phyloP scores from a whole-genome alignment of 495 filamentous ascomycete species.

The Penicillium cosmopolitanum region DNA sequence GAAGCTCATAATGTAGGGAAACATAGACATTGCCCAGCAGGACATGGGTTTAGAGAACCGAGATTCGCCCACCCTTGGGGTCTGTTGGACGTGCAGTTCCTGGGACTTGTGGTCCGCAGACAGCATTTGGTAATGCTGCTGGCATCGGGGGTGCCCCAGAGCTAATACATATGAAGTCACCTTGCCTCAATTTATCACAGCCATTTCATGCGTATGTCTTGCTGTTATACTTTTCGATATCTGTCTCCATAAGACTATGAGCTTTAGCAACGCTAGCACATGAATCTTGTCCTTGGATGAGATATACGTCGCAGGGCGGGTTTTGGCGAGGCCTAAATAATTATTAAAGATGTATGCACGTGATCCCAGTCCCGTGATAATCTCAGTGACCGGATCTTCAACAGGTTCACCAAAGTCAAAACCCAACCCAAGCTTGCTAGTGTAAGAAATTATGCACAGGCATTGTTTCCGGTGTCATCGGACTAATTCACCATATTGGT shows the following conservation, averaged over 20 bases:
- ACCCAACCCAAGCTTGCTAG: too few relatives aligned
- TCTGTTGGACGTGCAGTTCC: conserved; percentile 14
- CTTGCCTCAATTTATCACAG: conserved; percentile 14
- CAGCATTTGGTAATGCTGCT: conserved; percentile 14
- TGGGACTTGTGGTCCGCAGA: conserved; percentile 28
- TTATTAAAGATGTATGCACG: too few relatives aligned
- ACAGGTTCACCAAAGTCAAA: too few relatives aligned
- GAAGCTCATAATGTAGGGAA: neutral
- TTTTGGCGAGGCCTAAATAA: too few relatives aligned
- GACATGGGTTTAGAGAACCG: conserved; percentile 21
- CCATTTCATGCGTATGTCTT: conserved; percentile 18
- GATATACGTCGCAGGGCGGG: neutral
- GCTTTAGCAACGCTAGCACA: neutral
- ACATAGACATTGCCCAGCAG: conserved; percentile 22
- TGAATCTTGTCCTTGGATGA: neutral
- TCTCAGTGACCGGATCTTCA: too few relatives aligned
- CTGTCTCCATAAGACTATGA: conserved; percentile 4
- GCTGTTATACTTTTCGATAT: conserved; percentile 21
- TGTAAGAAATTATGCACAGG: too few relatives aligned
- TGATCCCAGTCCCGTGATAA: too few relatives aligned
- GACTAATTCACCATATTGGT: too few relatives aligned
- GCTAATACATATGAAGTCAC: conserved; percentile 18
- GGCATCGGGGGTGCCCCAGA: conserved; percentile 21
- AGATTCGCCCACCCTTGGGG: conserved; percentile 8
- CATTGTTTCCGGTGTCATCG: too few relatives aligned